These are phyloP conservation scores for Puya raimondii DNA, from an alignment of 176 grass and related monocot species.

Conservation along the genomic window DNA sequence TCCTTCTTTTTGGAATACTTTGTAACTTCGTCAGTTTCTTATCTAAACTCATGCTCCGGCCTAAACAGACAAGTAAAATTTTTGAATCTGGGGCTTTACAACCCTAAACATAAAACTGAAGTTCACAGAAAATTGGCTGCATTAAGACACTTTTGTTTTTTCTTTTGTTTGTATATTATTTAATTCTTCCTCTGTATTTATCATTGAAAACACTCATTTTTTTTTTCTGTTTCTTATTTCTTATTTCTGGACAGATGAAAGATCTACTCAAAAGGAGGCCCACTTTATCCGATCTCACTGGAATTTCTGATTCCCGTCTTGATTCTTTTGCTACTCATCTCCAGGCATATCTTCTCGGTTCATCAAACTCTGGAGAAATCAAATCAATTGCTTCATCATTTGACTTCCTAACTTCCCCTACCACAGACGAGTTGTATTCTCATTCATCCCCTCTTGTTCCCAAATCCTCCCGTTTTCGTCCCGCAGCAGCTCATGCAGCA, in stretches of 20 bases:
- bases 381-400: conserved; percentile 34
- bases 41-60: too few relatives aligned
- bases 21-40: too few relatives aligned
- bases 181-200: not conserved
- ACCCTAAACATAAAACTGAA: too few relatives aligned
- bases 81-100: too few relatives aligned
- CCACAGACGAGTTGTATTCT: conserved; percentile 26
- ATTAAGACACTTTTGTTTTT: not conserved
- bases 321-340: conserved; percentile 69
- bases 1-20: too few relatives aligned
- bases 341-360: conserved; percentile 55
- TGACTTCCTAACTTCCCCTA: conserved; percentile 17
- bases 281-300: conserved; percentile 65
- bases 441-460: conserved; percentile 30
- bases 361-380: conserved; percentile 48
- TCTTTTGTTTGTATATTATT: not conserved
- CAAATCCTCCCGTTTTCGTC: conserved; percentile 29
- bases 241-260: conserved; percentile 58
- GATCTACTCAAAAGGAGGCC: conserved; percentile 61
- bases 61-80: too few relatives aligned
- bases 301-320: conserved; percentile 67
- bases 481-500: conserved; percentile 23
- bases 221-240: not conserved
- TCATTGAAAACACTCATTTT: conserved; percentile 9
- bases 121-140: too few relatives aligned